These are phyloP conservation scores for Aspergillus candidus DNA, from an alignment of 2,329 filamentous ascomycete species.

Conservation along the genomic window DNA sequence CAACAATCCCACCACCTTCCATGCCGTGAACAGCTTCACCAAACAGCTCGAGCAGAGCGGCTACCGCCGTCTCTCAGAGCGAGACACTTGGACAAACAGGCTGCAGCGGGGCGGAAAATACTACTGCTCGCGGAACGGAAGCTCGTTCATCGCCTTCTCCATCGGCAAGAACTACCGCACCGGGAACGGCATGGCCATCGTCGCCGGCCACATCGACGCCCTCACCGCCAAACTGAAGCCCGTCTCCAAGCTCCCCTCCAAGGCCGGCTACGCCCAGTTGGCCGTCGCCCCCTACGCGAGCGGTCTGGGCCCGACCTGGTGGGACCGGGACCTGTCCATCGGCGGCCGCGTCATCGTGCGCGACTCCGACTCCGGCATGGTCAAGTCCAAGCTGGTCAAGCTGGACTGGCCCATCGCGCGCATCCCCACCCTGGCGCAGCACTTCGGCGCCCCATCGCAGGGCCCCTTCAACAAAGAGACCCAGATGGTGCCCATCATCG, in stretches of 20 bases:
- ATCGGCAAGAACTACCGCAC: conserved; percentile 74
- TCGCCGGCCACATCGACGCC: conserved; percentile 90
- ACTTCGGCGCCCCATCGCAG: conserved; percentile 70
- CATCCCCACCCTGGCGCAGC: conserved; percentile 85
- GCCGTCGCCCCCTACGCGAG: conserved; percentile 92
- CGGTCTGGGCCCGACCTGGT: conserved; percentile 83
- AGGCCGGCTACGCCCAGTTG: conserved; percentile 79
- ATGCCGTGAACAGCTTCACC: conserved; percentile 75
- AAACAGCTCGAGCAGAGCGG: conserved; percentile 64
- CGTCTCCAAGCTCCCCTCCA: conserved; percentile 74
- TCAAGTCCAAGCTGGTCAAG: conserved; percentile 76
- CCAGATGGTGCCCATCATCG: conserved; percentile 88
- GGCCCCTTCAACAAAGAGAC: conserved; percentile 79
- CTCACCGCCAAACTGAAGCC: conserved; percentile 89
- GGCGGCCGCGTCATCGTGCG: conserved; percentile 83
- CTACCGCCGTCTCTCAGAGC: conserved; percentile 68
- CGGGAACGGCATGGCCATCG: conserved; percentile 80
- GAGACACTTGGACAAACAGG: conserved; percentile 68
- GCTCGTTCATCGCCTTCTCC: conserved; percentile 76
- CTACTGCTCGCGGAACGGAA: conserved; percentile 79
- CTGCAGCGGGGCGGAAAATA: conserved; percentile 80
- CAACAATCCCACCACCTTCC: conserved; percentile 88
- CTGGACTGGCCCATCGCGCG: conserved; percentile 90
- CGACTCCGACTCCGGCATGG: conserved; percentile 66
- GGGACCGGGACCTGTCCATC: conserved; percentile 89